A percentile compares a stretch with the other conserved stretches of the same genome.
Evolutionary conservation across 306 rosid species (phyloP).

Genomic region (Acacia confusa): DNA sequence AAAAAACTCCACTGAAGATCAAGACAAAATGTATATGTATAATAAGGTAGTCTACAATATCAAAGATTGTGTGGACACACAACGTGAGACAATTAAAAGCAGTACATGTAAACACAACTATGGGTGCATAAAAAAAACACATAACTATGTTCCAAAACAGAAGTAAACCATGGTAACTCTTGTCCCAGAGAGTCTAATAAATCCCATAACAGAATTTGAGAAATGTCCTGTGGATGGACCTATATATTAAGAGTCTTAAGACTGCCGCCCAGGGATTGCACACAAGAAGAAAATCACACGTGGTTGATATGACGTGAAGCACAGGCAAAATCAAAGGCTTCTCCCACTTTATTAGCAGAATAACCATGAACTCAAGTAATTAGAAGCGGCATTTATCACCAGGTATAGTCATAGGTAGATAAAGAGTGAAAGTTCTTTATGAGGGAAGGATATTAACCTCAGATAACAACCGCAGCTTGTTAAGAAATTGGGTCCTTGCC

Average conservation of each 20-base stretch:
- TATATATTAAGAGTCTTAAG: neutral
- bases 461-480: constrained; percentile 72
- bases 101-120: neutral
- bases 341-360: neutral
- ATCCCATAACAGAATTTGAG: neutral
- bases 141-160: neutral
- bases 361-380: neutral
- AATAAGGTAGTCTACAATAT: neutral
- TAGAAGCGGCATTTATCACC: constrained; percentile 8
- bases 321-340: neutral
- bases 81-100: neutral
- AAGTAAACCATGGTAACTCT: neutral
- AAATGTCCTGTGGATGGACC: neutral
- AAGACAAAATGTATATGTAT: neutral
- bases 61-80: neutral
- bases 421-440: neutral
- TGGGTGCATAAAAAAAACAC: neutral
- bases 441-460: constrained; percentile 47
- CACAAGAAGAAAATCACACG: neutral
- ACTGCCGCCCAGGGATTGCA: neutral
- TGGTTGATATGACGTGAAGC: neutral
- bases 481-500: constrained; percentile 79
- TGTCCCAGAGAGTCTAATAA: neutral
- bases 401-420: neutral
- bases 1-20: neutral